Conservation (phyloP, 371 early-diverging fungal genomes). For the Actinomortierella wolfii region DNA sequence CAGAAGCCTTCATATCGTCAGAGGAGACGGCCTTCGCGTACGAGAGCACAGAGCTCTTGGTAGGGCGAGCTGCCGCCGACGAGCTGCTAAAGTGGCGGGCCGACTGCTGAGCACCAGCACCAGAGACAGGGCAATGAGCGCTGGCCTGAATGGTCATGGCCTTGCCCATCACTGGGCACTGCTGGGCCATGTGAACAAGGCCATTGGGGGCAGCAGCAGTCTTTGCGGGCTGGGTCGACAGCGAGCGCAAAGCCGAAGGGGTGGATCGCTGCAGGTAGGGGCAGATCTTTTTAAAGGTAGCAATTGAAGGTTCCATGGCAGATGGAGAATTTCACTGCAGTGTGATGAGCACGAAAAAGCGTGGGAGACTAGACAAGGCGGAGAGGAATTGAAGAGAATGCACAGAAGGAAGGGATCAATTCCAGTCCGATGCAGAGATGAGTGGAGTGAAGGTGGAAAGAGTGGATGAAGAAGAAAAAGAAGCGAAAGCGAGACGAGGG, state of each 20-base stretch:
- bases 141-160: constrained; percentile 75
- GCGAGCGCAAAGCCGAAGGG: constrained; percentile 74
- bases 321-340: no score
- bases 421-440: no score
- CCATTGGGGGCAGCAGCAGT: constrained; percentile 51
- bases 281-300: constrained; percentile 69
- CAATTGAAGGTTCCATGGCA: constrained; percentile 60
- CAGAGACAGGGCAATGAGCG: constrained; percentile 48
- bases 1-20: constrained; percentile 44
- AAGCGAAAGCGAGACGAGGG: no score
- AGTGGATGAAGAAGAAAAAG: no score
- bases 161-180: constrained; percentile 91
- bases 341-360: no score
- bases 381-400: no score
- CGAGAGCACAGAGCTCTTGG: constrained; percentile 29
- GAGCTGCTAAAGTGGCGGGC: constrained; percentile 50
- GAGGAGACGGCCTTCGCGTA: constrained; percentile 33
- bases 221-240: constrained; percentile 54
- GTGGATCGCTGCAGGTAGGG: constrained; percentile 87
- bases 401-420: no score
- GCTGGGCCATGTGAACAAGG: constrained; percentile 78
- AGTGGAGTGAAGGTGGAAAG: no score
- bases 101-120: constrained; percentile 28
- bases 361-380: no score
- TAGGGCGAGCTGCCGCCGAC: constrained; percentile 33